Evolutionary conservation across 208 protist genomes (phyloP), one percentile per base, ranked within the genome.

Genomic region (Strigomonas galati): DNA sequence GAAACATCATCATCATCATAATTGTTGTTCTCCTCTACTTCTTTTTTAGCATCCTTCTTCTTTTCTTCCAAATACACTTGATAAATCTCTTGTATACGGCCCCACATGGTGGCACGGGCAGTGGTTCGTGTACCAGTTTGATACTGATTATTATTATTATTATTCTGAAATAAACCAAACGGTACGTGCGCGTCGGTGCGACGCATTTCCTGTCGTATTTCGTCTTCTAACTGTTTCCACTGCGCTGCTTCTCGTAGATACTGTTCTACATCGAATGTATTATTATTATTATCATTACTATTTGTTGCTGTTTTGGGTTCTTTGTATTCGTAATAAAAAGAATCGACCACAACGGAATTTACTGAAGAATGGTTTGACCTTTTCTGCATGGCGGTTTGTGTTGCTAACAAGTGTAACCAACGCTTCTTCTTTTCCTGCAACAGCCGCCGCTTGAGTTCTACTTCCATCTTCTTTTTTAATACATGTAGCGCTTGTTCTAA

Each of bases 381-480:
- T n/a, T n/a, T n/a, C n/a, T n/a, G n/a, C n/a, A n/a, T n/a, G n/a
- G n/a, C n/a, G n/a, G n/a, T n/a, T n/a, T n/a, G n/a, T n/a, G n/a
- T n/a, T n/a, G n/a, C n/a, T n/a, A n/a, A n/a, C n/a, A n/a, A n/a
- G n/a, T n/a, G n/a, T n/a, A n/a, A n/a, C n/a, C n/a, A n/a, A n/a
- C n/a, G n/a, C n/a, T n/a, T n/a, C n/a, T n/a, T n/a, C n/a, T n/a
- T n/a, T n/a, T n/a, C n/a, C n/a, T n/a, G n/a, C n/a, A n/a, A n/a
- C n/a, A n/a, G n/a, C n/a, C n/a, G n/a, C n/a, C n/a, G n/a, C n/a
- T n/a, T n/a, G n/a, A n/a, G n/a, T 56, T 56, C 14, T 56, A 9
- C n/a, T 56, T 56, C 23, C 51, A 28, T 56, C n/a, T 56, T 56
- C 51, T 14, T 56, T 56, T 61, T 61, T 61, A 23, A 53, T 24